phyloP scores from a whole-genome alignment of 306 rosid species.

The Geum urbanum region DNA sequence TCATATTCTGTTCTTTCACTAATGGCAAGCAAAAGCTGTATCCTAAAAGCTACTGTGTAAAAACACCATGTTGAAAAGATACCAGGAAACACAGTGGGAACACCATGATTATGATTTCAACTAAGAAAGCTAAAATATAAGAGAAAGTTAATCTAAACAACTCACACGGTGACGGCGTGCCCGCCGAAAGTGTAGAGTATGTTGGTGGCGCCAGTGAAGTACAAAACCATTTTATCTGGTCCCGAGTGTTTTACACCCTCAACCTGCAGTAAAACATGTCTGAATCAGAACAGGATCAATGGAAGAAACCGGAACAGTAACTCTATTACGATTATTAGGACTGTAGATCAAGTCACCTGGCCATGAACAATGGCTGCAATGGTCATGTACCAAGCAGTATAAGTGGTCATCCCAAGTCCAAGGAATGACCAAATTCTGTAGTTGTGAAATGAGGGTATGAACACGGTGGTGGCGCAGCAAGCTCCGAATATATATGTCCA shows the following conservation, averaged over 20 bases:
- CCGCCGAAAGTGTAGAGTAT: constrained; percentile 98
- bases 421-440: constrained; percentile 94
- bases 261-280: constrained; percentile 35
- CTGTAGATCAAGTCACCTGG: constrained; percentile 47
- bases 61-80: background rate
- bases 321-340: constrained; percentile 5
- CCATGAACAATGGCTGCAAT: constrained; percentile 73
- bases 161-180: constrained; percentile 96
- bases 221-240: constrained; percentile 65
- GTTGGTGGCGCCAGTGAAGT: constrained; percentile 97
- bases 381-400: constrained; percentile 95
- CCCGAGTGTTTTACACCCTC: constrained; percentile 76
- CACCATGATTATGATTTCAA: constrained; percentile 7
- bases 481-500: constrained; percentile 97
- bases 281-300: background rate
- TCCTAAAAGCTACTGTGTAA: constrained; percentile 9
- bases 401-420: constrained; percentile 96
- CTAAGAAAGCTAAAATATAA: background rate
- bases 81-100: background rate
- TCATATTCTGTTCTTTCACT: constrained; percentile 40
- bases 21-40: constrained; percentile 51
- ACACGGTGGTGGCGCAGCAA: constrained; percentile 94
- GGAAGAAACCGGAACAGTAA: background rate
- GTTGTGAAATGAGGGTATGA: constrained; percentile 91
- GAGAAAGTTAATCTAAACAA: background rate